Conservation (phyloP, 192 early-diverging fungal species). For the Entophlyctis luteolus region DNA sequence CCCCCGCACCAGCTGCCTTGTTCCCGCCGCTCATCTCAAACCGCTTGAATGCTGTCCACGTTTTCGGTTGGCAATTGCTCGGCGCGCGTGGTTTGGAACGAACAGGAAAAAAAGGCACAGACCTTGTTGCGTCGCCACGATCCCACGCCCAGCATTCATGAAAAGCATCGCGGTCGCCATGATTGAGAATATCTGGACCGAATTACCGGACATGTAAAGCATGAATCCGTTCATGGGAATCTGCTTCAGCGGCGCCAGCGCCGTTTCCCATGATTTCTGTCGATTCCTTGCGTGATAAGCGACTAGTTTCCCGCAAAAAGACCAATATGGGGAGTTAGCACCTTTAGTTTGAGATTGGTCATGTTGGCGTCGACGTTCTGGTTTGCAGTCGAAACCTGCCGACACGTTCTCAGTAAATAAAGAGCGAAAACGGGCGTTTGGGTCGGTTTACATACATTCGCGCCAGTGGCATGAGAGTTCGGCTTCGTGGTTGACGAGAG, state of each 20-base stretch:
- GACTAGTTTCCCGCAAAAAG: background rate
- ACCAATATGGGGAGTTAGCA: background rate
- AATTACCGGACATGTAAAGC: constrained; percentile 98
- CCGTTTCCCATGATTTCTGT: constrained; percentile 96
- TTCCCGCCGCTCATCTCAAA: constrained; percentile 1
- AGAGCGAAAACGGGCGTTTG: background rate
- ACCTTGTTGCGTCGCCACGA: constrained; percentile 56
- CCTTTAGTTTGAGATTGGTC: constrained; percentile 44
- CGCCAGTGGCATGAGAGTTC: background rate
- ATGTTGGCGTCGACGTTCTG: constrained; percentile 30
- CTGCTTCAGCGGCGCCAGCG: constrained; percentile 80
- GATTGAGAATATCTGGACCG: constrained; percentile 92
- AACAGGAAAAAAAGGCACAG: background rate
- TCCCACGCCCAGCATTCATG: constrained; percentile 74
- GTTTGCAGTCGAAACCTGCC: constrained; percentile 17
- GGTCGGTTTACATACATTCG: background rate
- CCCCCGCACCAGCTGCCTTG: background rate
- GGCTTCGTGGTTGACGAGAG: background rate
- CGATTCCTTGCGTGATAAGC: background rate
- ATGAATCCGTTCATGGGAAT: constrained; percentile 98
- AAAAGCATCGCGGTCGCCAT: constrained; percentile 96
- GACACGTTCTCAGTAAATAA: background rate
- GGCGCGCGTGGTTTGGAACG: too few relatives aligned
- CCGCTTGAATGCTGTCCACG: background rate
- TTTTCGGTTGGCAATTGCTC: too few relatives aligned